Percentiles rank a stretch among this genome's conserved stretches.
phyloP scores from a whole-genome alignment of 805 yeast genomes.

The Wickerhamomyces alni region DNA sequence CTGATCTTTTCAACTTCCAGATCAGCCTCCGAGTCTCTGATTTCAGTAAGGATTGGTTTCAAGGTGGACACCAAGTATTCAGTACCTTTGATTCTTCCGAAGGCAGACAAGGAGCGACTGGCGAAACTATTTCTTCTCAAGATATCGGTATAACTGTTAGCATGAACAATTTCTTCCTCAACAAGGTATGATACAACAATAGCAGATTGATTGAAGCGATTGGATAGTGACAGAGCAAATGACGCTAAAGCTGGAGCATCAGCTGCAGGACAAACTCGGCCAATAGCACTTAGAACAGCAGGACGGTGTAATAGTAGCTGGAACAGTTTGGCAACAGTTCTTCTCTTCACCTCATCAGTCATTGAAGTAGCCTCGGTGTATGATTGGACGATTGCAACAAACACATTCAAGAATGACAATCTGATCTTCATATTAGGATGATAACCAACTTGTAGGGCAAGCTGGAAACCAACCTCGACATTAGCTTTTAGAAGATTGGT shows the following conservation, averaged over 20 bases:
- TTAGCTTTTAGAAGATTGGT: conserved; percentile 68
- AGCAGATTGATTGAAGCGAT: conserved; percentile 35
- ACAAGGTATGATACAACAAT: conserved; percentile 50
- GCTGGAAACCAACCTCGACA: conserved; percentile 68
- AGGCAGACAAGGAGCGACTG: conserved; percentile 66
- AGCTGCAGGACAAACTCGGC: conserved; percentile 55
- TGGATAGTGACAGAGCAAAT: conserved; percentile 52
- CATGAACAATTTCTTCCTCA: conserved; percentile 53
- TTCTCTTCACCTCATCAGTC: conserved; percentile 24
- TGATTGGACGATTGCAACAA: conserved; percentile 53
- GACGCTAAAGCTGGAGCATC: conserved; percentile 70
- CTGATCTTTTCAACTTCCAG: conserved; percentile 60
- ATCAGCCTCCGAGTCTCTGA: conserved; percentile 42
- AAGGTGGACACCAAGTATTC: conserved; percentile 50
- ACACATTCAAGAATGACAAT: conserved; percentile 70
- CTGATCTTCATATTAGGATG: conserved; percentile 61
- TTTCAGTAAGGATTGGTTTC: conserved; percentile 48
- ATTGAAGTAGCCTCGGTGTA: conserved; percentile 17
- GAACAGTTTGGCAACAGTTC: conserved; percentile 23
- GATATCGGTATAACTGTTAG: conserved; percentile 62
- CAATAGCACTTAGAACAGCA: conserved; percentile 44
- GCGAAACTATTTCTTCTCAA: conserved; percentile 79
- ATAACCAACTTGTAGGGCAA: conserved; percentile 74
- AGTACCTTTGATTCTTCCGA: conserved; percentile 61
- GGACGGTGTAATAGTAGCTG: conserved; percentile 29